A percentile compares a stretch with the other conserved stretches of the same genome.
These are phyloP conservation scores for Colletotrichum sp. DNA, from an alignment of 2,329 filamentous ascomycete genomes.

Conservation along the genomic window DNA sequence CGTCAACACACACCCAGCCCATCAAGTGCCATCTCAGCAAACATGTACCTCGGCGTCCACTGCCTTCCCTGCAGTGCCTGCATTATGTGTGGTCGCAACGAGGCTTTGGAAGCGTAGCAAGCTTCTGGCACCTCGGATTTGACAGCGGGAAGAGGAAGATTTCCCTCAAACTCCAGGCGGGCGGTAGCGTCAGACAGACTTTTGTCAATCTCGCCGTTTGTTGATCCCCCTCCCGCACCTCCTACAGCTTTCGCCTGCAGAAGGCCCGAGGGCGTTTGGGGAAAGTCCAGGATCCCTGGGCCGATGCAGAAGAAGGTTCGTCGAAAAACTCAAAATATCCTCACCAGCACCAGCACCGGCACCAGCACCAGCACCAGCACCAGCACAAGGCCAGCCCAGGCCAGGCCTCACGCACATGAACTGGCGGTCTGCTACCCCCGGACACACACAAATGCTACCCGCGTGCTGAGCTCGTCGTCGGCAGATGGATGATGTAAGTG, in stretches of 20 bases:
- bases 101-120: not conserved
- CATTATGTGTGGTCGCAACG: not conserved
- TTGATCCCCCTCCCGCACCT: not conserved
- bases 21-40: not conserved
- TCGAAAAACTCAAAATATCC: not conserved
- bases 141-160: not conserved
- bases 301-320: not conserved
- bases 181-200: not conserved
- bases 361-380: too few relatives aligned
- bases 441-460: not conserved
- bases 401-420: not conserved
- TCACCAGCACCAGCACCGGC: not conserved
- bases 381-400: not conserved
- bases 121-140: not conserved
- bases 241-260: not conserved
- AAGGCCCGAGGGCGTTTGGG: conserved; percentile 5
- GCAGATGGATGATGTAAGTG: not conserved
- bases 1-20: not conserved
- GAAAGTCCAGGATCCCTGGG: not conserved
- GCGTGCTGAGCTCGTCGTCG: not conserved
- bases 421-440: conserved; percentile 2
- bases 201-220: not conserved
- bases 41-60: not conserved
- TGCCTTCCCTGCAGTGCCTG: not conserved
- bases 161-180: not conserved